phyloP scores from a whole-genome alignment of 768 basidiomycete genomes.

The Boletus insuetus region DNA sequence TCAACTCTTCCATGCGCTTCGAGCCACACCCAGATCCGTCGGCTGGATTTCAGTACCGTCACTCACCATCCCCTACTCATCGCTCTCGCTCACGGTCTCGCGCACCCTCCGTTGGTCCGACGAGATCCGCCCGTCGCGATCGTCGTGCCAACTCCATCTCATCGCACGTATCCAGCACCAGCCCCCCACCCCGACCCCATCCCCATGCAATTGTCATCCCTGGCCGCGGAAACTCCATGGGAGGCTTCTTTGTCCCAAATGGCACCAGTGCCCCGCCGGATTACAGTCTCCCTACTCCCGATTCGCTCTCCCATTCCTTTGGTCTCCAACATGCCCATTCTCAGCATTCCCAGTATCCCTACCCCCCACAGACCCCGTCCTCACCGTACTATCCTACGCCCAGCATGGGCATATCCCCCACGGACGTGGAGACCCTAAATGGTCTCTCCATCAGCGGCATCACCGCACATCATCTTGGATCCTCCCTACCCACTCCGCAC shows the following conservation, averaged over 20 bases:
- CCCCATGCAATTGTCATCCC: conserved; percentile 76
- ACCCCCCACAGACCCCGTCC: conserved; percentile 28
- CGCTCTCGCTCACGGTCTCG: conserved; percentile 48
- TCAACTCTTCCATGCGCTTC: conserved; percentile 52
- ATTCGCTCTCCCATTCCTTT: conserved; percentile 33
- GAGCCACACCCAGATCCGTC: conserved; percentile 42
- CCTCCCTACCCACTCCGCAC: conserved; percentile 16
- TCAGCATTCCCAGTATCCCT: conserved; percentile 22
- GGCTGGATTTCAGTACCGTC: conserved; percentile 22
- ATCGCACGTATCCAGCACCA: conserved; percentile 51
- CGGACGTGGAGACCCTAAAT: conserved; percentile 24
- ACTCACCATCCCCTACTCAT: conserved; percentile 29
- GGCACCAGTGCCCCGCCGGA: conserved; percentile 28
- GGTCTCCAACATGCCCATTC: conserved; percentile 33
- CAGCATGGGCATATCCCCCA: conserved; percentile 26
- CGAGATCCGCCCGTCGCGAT: conserved; percentile 46
- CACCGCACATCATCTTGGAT: conserved; percentile 19
- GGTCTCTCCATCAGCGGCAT: conserved; percentile 17
- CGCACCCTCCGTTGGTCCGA: conserved; percentile 44
- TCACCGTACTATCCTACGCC: conserved; percentile 29
- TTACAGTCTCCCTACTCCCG: conserved; percentile 46
- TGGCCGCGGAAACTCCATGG: conserved; percentile 33
- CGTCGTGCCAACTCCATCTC: conserved; percentile 61
- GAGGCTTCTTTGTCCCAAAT: conserved; percentile 32
- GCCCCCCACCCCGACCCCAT: conserved; percentile 43